Evolutionary conservation across 805 yeast genomes (phyloP).

Genomic region (Suhomyces vadensis): DNA sequence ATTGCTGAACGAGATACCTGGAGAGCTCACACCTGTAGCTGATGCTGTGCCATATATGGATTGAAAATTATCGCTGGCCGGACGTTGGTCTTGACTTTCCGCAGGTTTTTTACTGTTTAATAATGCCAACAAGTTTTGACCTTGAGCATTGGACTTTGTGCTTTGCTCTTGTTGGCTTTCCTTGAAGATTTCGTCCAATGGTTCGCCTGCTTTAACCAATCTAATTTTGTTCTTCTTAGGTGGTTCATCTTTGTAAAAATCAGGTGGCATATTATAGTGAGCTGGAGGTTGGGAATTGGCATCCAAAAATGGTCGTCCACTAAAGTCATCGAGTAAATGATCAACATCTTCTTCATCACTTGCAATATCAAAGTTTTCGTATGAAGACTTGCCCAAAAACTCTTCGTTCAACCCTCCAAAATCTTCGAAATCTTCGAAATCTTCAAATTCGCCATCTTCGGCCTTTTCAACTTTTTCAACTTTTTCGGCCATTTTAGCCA

Average conservation of each 20-base stretch:
- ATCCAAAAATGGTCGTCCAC: neutral
- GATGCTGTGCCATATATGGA: conserved; percentile 14
- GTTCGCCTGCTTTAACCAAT: conserved; percentile 32
- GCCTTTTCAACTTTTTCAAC: neutral
- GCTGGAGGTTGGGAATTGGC: neutral
- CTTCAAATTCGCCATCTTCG: conserved; percentile 33
- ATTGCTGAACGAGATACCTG: neutral
- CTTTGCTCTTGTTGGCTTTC: neutral
- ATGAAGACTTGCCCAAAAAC: conserved; percentile 11
- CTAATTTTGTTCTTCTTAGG: conserved; percentile 21
- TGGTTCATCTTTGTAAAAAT: conserved; percentile 10
- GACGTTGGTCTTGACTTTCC: conserved; percentile 1
- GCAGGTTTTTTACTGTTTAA: conserved; percentile 17
- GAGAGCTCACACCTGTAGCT: neutral
- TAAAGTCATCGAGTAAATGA: conserved; percentile 13
- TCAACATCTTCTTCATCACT: conserved; percentile 38
- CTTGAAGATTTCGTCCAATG: conserved; percentile 14
- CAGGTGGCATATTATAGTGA: conserved; percentile 1
- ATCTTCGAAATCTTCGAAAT: conserved; percentile 36
- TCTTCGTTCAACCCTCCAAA: conserved; percentile 12
- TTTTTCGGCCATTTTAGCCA: conserved; percentile 18
- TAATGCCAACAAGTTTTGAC: conserved; percentile 24
- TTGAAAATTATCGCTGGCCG: conserved; percentile 14
- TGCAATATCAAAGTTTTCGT: conserved; percentile 31
- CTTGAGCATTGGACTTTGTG: conserved; percentile 14